Evolutionary conservation across 768 basidiomycete species (phyloP).

Genomic region (Russula earlei): DNA sequence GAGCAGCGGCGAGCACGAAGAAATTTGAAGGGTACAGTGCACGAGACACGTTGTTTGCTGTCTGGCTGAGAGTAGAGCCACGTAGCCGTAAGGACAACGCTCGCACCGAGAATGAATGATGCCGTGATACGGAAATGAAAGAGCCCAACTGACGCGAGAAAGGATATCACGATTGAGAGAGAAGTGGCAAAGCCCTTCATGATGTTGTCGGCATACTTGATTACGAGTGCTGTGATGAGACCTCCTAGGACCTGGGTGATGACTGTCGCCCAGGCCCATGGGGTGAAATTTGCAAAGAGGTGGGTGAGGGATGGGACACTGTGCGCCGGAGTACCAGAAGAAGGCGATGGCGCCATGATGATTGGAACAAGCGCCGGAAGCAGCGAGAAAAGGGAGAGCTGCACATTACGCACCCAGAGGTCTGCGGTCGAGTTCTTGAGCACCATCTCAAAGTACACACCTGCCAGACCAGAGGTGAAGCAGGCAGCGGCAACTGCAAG

Average conservation of each 20-base stretch:
- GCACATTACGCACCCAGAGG: constrained; percentile 95
- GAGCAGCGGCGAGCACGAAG: constrained; percentile 17
- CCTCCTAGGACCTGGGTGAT: constrained; percentile 86
- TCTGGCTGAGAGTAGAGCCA: constrained; percentile 83
- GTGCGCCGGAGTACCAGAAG: constrained; percentile 24
- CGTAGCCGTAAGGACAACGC: constrained; percentile 78
- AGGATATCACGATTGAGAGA: constrained; percentile 89
- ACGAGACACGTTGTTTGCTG: constrained; percentile 10
- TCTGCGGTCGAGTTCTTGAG: constrained; percentile 83
- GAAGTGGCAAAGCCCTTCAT: constrained; percentile 94
- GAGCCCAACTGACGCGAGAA: constrained; percentile 82
- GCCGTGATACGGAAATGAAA: constrained; percentile 85
- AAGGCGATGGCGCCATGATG: constrained; percentile 38
- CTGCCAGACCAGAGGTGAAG: constrained; percentile 91
- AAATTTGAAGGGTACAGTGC: constrained; percentile 6
- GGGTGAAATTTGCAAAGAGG: constrained; percentile 78
- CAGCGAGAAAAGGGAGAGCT: constrained; percentile 89
- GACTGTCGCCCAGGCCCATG: constrained; percentile 89
- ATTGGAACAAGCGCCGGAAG: constrained; percentile 80
- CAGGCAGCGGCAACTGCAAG: constrained; percentile 85
- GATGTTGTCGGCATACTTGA: constrained; percentile 89
- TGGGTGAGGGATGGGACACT: constrained; percentile 31
- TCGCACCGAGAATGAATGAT: constrained; percentile 77
- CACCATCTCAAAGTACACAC: constrained; percentile 98
- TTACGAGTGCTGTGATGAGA: constrained; percentile 84